Evolutionary conservation across 179 eudicot genomes (phyloP).

Genomic region (Amaranthus tricolor): DNA sequence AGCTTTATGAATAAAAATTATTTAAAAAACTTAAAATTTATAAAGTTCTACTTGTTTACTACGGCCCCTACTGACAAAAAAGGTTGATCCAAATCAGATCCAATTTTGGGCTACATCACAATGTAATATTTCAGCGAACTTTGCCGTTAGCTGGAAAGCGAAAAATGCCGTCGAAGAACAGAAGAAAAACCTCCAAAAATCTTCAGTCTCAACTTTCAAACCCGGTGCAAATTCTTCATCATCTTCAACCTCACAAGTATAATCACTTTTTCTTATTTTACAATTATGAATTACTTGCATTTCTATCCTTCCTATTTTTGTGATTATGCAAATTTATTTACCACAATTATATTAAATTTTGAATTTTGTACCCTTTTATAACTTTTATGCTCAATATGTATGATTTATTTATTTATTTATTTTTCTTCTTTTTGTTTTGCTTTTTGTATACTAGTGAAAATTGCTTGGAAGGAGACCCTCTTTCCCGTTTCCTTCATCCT

Average conservation of each 20-base stretch:
- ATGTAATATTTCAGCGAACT: too few species aligned
- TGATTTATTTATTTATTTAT: neutral
- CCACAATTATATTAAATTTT: too few species aligned
- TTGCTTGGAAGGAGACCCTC: conserved; percentile 59
- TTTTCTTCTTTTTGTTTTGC: neutral
- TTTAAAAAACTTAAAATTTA: too few species aligned
- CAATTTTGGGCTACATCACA: too few species aligned
- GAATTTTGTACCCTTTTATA: neutral
- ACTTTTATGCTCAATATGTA: neutral
- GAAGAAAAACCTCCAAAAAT: conserved; percentile 18
- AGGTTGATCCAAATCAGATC: too few species aligned
- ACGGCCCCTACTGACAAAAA: too few species aligned
- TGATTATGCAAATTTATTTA: too few species aligned
- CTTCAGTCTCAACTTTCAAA: neutral
- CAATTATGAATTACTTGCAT: neutral
- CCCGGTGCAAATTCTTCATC: neutral
- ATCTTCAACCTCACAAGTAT: conserved; percentile 13
- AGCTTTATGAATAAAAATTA: too few species aligned
- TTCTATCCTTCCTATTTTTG: too few species aligned
- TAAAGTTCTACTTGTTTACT: too few species aligned
- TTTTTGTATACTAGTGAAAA: neutral
- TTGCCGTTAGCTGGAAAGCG: too few species aligned
- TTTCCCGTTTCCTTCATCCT: conserved; percentile 46
- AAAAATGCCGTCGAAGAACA: conserved; percentile 17
- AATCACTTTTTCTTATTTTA: neutral